Conservation (phyloP, 2,329 filamentous ascomycete species). For the Volutella citrinella region DNA sequence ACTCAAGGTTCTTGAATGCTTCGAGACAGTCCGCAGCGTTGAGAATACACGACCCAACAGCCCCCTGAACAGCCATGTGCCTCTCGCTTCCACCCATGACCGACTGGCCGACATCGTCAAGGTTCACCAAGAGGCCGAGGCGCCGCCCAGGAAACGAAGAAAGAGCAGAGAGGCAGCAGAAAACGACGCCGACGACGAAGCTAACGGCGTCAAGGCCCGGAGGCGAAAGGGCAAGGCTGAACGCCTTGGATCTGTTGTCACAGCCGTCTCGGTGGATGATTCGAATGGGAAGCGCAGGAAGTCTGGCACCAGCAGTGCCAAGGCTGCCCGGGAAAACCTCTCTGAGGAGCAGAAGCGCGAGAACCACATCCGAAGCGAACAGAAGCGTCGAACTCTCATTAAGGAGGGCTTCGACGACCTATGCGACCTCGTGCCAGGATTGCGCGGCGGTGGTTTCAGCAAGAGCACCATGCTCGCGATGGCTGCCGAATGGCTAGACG, state of each 20-base stretch:
- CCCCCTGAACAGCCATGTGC: slow-evolving; percentile 39
- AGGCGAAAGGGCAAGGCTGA: slow-evolving; percentile 49
- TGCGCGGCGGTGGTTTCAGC: slow-evolving; percentile 72
- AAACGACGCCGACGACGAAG: slow-evolving; percentile 41
- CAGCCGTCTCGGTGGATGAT: slow-evolving; percentile 33
- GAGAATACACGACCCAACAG: slow-evolving; percentile 59
- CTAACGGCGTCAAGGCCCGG: slow-evolving; percentile 28
- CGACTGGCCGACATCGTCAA: slow-evolving; percentile 22
- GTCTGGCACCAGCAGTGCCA: slow-evolving; percentile 40
- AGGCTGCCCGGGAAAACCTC: slow-evolving; percentile 65
- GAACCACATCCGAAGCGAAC: slow-evolving; percentile 85
- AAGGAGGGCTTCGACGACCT: slow-evolving; percentile 80
- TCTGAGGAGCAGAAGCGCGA: slow-evolving; percentile 77
- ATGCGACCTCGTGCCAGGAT: slow-evolving; percentile 70
- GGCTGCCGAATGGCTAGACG: slow-evolving; percentile 75
- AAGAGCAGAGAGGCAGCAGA: slow-evolving; percentile 49
- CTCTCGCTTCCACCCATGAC: slow-evolving; percentile 11
- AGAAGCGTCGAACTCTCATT: slow-evolving; percentile 79
- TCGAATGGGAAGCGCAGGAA: slow-evolving; percentile 48
- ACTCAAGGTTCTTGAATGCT: slow-evolving; percentile 53
- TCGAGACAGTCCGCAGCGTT: slow-evolving; percentile 56
- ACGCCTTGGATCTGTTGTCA: slow-evolving; percentile 25
- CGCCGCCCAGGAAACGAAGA: slow-evolving; percentile 48
- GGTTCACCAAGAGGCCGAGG: slow-evolving; percentile 36
- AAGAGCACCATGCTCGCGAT: slow-evolving; percentile 78